Base-by-base conservation (phyloP, 164 flowering plant genomes). In the Cinnamomum chago region DNA sequence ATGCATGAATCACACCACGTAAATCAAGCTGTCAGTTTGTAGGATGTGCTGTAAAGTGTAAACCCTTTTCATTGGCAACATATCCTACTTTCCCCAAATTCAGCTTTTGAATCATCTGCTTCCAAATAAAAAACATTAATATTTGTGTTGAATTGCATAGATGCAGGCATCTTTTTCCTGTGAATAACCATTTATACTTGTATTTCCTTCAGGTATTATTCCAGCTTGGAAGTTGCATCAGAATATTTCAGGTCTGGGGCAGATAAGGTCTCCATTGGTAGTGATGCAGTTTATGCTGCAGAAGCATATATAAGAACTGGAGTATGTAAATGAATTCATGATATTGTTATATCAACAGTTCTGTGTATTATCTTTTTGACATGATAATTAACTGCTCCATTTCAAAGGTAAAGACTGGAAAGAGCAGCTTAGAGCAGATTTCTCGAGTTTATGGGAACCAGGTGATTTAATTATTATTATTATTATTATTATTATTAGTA, bases 231-330 rank as follows among this genome's bases (percentile, higher is more conserved):
- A 84, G 99, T 95, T 81, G 98, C 98, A 74, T 86, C 99, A 71
- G 99, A 95, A 78, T 95, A 95, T 86, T 95, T 95, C 75, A 86
- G 99, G 81, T 95, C 98, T 65, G 99, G 99, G 75, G 99, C 99
- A 70, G 99, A 95, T 81, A 95, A 95, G 83, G 81, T 95, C 75
- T 93, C 98, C 67, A 90, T 95, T 79, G 99, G 99, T 81, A 95
- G 99, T 77, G 98, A 95, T 81, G 99, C 99, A 68, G 99, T 93
- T 76, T 92, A 90, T 88, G 92, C 94, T 55, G 97, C 98, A 12
- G 99, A 95, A 84, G 96, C 83, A 75, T 92, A 86, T 75, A 40
- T 90, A 71, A 92, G 76, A 86, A 86, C 95, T 50, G 91, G 94
- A 82, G 99, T 95, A 89, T 62, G 92, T 22, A 24, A 68, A 51